phyloP scores from a whole-genome alignment of 306 rosid genomes.

The Cucurbita ficifolia region DNA sequence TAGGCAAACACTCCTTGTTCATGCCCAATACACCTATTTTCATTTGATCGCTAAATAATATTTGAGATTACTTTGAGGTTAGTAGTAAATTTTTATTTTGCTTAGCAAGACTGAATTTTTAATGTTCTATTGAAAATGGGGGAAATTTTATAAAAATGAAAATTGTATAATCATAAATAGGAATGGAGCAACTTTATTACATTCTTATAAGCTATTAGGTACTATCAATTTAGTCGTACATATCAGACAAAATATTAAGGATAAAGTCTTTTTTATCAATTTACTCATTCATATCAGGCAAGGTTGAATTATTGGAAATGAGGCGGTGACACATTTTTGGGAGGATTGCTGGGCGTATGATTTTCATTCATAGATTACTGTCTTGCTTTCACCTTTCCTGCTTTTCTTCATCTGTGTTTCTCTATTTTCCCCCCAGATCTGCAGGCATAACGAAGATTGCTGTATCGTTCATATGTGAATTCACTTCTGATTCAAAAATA shows the following conservation, averaged over 20 bases:
- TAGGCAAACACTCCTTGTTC: neutral
- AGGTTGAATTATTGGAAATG: neutral
- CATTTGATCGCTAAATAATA: neutral
- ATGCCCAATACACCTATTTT: neutral
- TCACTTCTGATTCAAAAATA: conserved; percentile 29
- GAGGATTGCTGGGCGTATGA: neutral
- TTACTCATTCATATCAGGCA: neutral
- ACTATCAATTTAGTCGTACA: neutral
- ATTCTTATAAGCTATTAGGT: neutral
- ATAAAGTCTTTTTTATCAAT: neutral
- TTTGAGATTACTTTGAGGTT: neutral
- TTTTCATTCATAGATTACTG: neutral
- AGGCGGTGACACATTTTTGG: neutral
- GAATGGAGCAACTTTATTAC: neutral
- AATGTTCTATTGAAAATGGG: neutral
- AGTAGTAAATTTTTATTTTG: neutral
- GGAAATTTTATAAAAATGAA: neutral
- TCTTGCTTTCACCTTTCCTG: neutral
- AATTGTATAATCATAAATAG: neutral
- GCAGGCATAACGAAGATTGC: conserved; percentile 63
- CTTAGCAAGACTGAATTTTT: neutral
- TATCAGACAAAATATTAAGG: neutral
- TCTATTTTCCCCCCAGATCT: conserved; percentile 32
- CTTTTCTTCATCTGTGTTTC: neutral
- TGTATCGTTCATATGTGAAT: conserved; percentile 63